These are phyloP conservation scores for Leucosporidium yakuticum DNA, from an alignment of 768 basidiomycete species.

Conservation along the genomic window DNA sequence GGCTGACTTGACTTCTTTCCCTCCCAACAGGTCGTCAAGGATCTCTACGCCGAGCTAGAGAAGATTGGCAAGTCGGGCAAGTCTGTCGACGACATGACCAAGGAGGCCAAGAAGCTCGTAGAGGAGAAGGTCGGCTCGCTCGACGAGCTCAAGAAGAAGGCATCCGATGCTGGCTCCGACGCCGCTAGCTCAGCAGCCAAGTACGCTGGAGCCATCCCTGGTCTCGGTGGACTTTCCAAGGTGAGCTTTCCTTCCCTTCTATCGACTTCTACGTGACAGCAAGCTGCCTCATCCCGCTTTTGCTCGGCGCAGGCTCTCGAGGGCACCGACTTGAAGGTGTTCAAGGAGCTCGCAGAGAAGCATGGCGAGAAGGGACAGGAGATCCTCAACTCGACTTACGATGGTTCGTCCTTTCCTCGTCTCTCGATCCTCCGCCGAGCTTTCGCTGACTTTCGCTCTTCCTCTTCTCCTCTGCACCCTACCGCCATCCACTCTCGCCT, in stretches of 20 bases:
- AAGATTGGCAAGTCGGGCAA: slow-evolving; percentile 34
- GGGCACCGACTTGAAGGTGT: slow-evolving; percentile 23
- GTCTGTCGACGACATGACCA: slow-evolving; percentile 27
- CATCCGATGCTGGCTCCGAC: slow-evolving; percentile 8
- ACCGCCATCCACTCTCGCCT: not conserved
- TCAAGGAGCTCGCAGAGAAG: slow-evolving; percentile 34
- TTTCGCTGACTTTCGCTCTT: not conserved
- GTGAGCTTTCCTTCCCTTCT: slow-evolving; percentile 13
- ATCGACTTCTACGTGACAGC: not conserved
- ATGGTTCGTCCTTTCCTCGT: not conserved
- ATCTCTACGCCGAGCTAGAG: slow-evolving; percentile 35
- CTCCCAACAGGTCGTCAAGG: slow-evolving; percentile 25
- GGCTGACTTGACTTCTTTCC: not conserved
- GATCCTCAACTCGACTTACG: slow-evolving; percentile 33
- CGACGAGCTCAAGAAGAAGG: slow-evolving; percentile 23
- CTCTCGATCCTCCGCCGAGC: not conserved
- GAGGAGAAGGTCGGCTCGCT: slow-evolving; percentile 32
- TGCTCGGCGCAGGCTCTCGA: slow-evolving; percentile 12
- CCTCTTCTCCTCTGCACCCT: too few species aligned
- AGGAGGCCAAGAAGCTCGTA: slow-evolving; percentile 32
- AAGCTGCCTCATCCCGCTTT: not conserved
- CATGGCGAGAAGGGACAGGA: slow-evolving; percentile 37
- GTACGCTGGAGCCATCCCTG: slow-evolving; percentile 21
- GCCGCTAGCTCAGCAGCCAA: slow-evolving; percentile 7
- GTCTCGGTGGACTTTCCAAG: slow-evolving; percentile 27